A percentile compares a stretch with the other conserved stretches of the same genome.
Conservation (phyloP, 1,139 yeast species). For the Wickerhamomyces sp. region DNA sequence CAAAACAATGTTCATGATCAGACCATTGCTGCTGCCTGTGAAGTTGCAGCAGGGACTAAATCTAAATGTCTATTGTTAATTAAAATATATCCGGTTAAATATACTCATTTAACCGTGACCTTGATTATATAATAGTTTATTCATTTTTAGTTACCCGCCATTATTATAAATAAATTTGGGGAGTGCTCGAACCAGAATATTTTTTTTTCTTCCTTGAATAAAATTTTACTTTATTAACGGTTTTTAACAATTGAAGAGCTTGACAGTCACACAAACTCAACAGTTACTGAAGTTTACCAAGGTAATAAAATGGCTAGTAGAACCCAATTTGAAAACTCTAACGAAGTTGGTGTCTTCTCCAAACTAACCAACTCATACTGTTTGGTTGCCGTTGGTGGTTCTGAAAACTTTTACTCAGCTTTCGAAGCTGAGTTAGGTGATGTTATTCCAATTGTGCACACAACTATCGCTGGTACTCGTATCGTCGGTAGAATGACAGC, state of each 20-base stretch:
- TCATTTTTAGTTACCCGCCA: too few relatives aligned
- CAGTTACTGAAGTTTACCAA: background rate
- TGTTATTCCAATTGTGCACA: conserved; percentile 92
- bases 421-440: conserved; percentile 98
- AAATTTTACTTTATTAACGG: background rate
- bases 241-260: background rate
- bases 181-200: conserved; percentile 1
- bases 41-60: background rate
- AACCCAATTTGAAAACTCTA: conserved; percentile 89
- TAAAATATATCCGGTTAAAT: background rate
- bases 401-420: conserved; percentile 95
- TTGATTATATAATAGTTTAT: background rate
- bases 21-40: too few relatives aligned
- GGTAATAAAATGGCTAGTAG: conserved; percentile 45
- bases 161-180: too few relatives aligned
- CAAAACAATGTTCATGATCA: too few relatives aligned
- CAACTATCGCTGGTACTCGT: conserved; percentile 97
- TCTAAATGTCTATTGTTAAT: background rate
- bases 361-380: conserved; percentile 95
- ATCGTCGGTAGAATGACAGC: conserved; percentile 98
- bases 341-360: conserved; percentile 97
- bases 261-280: background rate
- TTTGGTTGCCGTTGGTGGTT: conserved; percentile 95
- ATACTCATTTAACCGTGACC: background rate
- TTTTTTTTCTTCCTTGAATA: background rate